Percentiles rank a stretch among this genome's conserved stretches.
Conservation (phyloP, 768 basidiomycete species). For the Brasilioporus rufonigricans region DNA sequence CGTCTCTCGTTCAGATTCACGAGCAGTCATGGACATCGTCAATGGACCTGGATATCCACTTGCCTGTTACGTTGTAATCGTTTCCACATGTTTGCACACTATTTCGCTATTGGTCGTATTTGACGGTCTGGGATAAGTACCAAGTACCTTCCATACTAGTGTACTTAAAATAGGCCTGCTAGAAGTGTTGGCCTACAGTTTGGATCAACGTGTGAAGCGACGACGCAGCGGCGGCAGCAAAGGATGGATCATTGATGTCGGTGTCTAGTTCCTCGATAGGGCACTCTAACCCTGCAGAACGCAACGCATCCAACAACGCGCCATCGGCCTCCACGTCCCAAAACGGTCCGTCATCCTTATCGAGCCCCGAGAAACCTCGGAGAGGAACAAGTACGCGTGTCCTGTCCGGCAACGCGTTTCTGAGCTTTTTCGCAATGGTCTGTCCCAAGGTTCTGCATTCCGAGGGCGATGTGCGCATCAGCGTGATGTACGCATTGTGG, state of each 20-base stretch:
- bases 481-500: constrained; percentile 29
- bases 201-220: constrained; percentile 21
- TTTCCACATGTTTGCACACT: constrained; percentile 16
- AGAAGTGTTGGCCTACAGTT: background rate
- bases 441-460: constrained; percentile 25
- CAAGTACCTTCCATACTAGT: background rate
- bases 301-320: constrained; percentile 19
- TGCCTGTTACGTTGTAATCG: constrained; percentile 53
- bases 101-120: constrained; percentile 14
- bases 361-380: constrained; percentile 27
- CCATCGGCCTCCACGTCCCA: constrained; percentile 23
- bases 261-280: constrained; percentile 21
- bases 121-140: background rate
- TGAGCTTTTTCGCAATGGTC: constrained; percentile 21
- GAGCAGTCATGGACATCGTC: constrained; percentile 40
- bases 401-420: constrained; percentile 9
- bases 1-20: constrained; percentile 26
- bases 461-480: constrained; percentile 30
- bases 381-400: constrained; percentile 26
- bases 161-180: background rate
- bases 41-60: constrained; percentile 55
- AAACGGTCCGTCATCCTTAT: constrained; percentile 22
- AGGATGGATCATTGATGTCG: constrained; percentile 28
- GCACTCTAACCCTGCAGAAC: constrained; percentile 14
- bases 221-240: constrained; percentile 13